These are phyloP conservation scores for Marasmius tenuissimus DNA, from an alignment of 1,284 basidiomycete species.

Conservation along the genomic window DNA sequence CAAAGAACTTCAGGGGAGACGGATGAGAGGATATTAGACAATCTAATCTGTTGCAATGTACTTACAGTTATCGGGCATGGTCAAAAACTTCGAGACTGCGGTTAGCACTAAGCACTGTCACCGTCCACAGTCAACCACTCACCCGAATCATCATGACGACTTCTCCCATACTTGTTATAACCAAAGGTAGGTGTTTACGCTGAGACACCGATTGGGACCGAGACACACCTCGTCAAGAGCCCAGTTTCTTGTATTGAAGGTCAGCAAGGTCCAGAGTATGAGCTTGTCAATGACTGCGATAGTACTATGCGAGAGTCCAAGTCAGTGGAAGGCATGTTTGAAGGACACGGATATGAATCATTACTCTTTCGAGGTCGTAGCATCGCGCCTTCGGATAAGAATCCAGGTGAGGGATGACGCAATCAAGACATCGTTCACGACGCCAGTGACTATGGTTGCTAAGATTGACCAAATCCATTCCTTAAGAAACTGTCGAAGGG, in stretches of 20 bases:
- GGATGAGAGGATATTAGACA: not conserved
- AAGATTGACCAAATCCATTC: not conserved
- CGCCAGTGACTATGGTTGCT: not conserved
- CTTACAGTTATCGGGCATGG: not conserved
- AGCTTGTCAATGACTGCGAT: not conserved
- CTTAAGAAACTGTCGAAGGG: not conserved
- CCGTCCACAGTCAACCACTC: not conserved
- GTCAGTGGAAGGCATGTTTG: not conserved
- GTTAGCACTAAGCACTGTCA: not conserved
- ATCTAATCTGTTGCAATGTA: not conserved
- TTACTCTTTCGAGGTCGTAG: not conserved
- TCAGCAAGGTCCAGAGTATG: not conserved
- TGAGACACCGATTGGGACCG: not conserved
- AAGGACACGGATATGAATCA: not conserved
- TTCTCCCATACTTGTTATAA: not conserved
- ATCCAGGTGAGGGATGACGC: not conserved
- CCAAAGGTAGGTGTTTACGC: not conserved
- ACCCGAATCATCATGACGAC: not conserved
- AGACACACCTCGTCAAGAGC: not conserved
- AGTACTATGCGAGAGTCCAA: not conserved
- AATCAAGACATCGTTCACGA: not conserved
- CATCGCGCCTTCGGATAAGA: not conserved
- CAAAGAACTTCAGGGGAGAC: not conserved
- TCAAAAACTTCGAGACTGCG: not conserved
- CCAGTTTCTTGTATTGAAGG: not conserved